A percentile compares a stretch with the other conserved stretches of the same genome.
phyloP scores from a whole-genome alignment of 306 rosid genomes.

The Cicer pinnatifidum region DNA sequence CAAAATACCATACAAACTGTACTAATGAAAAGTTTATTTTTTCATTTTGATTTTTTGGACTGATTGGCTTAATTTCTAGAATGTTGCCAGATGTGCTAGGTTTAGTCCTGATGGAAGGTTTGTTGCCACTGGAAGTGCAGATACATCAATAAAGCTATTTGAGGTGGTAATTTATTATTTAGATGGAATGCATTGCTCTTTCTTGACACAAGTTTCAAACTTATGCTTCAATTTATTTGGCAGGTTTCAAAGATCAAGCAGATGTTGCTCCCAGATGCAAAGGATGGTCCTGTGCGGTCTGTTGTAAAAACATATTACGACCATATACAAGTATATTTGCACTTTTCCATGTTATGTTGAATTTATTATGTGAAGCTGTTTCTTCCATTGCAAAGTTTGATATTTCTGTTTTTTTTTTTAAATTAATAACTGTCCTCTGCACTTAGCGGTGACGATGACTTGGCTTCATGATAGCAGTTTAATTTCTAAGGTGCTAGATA shows the following conservation, averaged over 20 bases:
- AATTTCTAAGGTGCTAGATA: constrained; percentile 8
- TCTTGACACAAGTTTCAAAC: constrained; percentile 32
- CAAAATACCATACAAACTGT: constrained; percentile 20
- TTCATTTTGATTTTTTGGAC: constrained; percentile 43
- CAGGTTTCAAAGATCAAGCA: constrained; percentile 94
- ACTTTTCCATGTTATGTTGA: constrained; percentile 14
- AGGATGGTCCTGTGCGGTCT: constrained; percentile 83
- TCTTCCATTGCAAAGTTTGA: constrained; percentile 18
- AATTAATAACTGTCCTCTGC: constrained; percentile 1
- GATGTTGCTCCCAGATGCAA: constrained; percentile 75
- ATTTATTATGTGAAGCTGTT: constrained; percentile 20
- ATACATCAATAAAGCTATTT: constrained; percentile 86
- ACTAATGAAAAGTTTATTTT: constrained; percentile 5
- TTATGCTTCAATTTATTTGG: constrained; percentile 39
- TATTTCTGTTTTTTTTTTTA: not conserved
- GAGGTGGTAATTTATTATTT: constrained; percentile 61
- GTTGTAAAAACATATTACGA: constrained; percentile 86
- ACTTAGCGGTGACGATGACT: constrained; percentile 2
- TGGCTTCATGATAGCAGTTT: not conserved
- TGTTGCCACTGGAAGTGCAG: constrained; percentile 95
- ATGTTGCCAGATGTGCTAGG: constrained; percentile 93
- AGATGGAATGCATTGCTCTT: constrained; percentile 7
- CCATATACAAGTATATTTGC: constrained; percentile 64
- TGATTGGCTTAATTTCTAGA: constrained; percentile 73
- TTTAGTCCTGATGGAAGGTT: constrained; percentile 89